Percentiles rank a stretch among this genome's conserved stretches.
phyloP scores from a whole-genome alignment of 2,329 filamentous ascomycete genomes.

The Pleomassaria siparia region DNA sequence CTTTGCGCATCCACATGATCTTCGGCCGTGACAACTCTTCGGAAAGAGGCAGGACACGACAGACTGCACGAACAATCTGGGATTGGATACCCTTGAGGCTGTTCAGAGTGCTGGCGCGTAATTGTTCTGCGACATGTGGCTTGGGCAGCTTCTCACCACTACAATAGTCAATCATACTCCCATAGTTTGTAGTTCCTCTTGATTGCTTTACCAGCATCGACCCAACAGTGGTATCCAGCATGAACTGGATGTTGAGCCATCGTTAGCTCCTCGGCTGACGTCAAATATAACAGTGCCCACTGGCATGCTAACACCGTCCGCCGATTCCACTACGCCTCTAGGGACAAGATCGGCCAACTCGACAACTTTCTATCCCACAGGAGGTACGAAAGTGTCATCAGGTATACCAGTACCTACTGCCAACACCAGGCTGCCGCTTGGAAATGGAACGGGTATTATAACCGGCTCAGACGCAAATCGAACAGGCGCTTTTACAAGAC shows the following conservation, averaged over 20 bases:
- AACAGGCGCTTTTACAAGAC: not conserved
- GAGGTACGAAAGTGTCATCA: not conserved
- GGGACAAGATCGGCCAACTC: too few species aligned
- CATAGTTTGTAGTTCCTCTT: conserved; percentile 23
- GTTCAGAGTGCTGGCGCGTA: conserved; percentile 13
- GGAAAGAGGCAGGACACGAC: conserved; percentile 18
- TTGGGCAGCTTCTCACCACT: conserved; percentile 29
- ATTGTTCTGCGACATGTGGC: conserved; percentile 32
- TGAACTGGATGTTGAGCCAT: conserved; percentile 22
- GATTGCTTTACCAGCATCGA: not conserved
- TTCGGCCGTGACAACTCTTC: conserved; percentile 9
- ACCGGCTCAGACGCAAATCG: conserved; percentile 3
- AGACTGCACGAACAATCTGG: conserved; percentile 13
- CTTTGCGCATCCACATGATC: conserved; percentile 1
- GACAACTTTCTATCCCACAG: too few species aligned
- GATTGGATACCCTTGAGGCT: conserved; percentile 18
- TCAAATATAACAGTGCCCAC: too few species aligned
- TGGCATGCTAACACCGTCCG: too few species aligned
- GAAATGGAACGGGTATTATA: conserved; percentile 4
- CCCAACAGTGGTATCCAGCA: conserved; percentile 16
- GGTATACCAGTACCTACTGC: not conserved
- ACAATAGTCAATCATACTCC: conserved; percentile 22
- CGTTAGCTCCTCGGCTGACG: too few species aligned
- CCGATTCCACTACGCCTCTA: too few species aligned
- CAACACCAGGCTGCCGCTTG: not conserved